Evolutionary conservation across 495 filamentous ascomycete genomes (phyloP).

Genomic region (Tuber magnatum): DNA sequence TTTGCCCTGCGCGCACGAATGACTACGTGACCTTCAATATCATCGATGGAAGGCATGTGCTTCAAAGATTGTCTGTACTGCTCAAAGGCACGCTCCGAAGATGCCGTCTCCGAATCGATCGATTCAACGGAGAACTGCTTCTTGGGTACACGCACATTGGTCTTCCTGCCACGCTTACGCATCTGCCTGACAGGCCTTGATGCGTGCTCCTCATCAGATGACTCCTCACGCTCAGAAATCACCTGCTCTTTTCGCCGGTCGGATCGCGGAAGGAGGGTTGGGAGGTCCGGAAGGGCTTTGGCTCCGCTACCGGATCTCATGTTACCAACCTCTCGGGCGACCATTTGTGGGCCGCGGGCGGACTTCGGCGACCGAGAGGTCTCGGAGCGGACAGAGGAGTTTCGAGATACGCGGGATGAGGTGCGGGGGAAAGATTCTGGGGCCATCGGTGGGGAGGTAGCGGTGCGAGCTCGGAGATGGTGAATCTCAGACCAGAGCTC

Average conservation of each 20-base stretch:
- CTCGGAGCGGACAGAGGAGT: conserved; percentile 27
- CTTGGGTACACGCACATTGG: conserved; percentile 36
- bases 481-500: conserved; percentile 78
- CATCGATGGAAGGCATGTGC: conserved; percentile 31
- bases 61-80: conserved; percentile 24
- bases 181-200: conserved; percentile 26
- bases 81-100: conserved; percentile 25
- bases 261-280: conserved; percentile 24
- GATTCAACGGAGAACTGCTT: conserved; percentile 33
- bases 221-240: conserved; percentile 26
- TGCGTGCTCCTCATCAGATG: conserved; percentile 30
- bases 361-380: conserved; percentile 24
- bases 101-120: conserved; percentile 33
- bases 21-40: conserved; percentile 25
- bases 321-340: conserved; percentile 30
- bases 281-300: conserved; percentile 31
- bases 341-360: conserved; percentile 22
- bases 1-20: conserved; percentile 20
- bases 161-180: conserved; percentile 29
- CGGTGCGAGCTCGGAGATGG: conserved; percentile 56
- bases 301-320: conserved; percentile 24
- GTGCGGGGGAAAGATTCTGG: conserved; percentile 29
- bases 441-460: conserved; percentile 47
- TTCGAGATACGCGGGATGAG: conserved; percentile 26
- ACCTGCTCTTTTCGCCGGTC: conserved; percentile 23